phyloP scores from a whole-genome alignment of 2,329 filamentous ascomycete genomes.

The Setomelanomma holmii region DNA sequence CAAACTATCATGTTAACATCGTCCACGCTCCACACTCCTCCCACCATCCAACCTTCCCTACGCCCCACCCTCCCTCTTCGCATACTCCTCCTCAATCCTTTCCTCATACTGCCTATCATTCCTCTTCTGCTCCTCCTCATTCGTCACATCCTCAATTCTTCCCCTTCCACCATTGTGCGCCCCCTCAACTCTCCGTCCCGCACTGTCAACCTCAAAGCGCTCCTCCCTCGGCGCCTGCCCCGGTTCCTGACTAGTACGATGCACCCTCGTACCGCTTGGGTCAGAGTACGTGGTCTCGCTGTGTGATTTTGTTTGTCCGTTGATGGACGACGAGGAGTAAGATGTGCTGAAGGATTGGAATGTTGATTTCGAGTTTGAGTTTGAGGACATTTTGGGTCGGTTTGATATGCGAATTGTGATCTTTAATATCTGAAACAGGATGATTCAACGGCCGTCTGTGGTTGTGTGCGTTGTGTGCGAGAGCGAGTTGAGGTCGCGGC shows the following conservation, averaged over 20 bases:
- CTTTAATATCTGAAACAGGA: too few relatives aligned
- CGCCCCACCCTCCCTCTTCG: conserved; percentile 54
- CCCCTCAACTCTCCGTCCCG: conserved; percentile 27
- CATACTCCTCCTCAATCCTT: conserved; percentile 54
- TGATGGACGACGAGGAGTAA: conserved; percentile 31
- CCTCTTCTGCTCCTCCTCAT: conserved; percentile 42
- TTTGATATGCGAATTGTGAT: too few relatives aligned
- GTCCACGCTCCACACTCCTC: too few relatives aligned
- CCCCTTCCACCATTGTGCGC: conserved; percentile 6
- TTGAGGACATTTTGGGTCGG: too few relatives aligned
- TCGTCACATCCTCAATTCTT: conserved; percentile 44
- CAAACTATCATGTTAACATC: too few relatives aligned
- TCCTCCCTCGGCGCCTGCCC: conserved; percentile 36
- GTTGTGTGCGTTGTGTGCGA: not conserved
- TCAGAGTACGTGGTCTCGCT: conserved; percentile 33
- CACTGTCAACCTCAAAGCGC: conserved; percentile 29
- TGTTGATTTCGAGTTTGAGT: conserved; percentile 22
- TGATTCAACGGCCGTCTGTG: too few relatives aligned
- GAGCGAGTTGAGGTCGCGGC: not conserved
- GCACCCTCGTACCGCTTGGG: conserved; percentile 36
- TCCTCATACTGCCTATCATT: conserved; percentile 50
- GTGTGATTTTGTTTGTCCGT: conserved; percentile 37
- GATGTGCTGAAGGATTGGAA: conserved; percentile 37
- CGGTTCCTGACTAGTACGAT: conserved; percentile 34
- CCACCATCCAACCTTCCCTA: too few relatives aligned